Base-by-base conservation (phyloP, 768 basidiomycete species). In the Mycena albidolilacea region DNA sequence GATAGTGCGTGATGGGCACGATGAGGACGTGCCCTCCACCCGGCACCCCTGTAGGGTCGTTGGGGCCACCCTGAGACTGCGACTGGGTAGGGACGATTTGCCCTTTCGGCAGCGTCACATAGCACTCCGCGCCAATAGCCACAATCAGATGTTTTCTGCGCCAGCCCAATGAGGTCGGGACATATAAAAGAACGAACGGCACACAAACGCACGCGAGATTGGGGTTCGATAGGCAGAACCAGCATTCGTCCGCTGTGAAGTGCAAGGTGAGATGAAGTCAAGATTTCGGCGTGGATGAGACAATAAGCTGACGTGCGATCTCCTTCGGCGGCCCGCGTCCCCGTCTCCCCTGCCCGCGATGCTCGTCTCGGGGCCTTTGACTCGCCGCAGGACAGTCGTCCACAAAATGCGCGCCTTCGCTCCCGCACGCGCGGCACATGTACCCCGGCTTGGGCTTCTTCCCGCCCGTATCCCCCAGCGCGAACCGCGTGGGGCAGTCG, bases 141-240 rank as follows among this genome's bases (percentile, higher is more conserved):
- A 97, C 95, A 74, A 99, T 97, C 74, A 99, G 90, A 78, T 99
- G 95, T 84, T 99, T 99, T 55, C 41, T 64, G 62, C 3, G 19
- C n/a, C 41, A 65, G 50, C 41, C 30, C 21, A 66, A 46, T 68
- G 37, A 63, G 30, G 52, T 48, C 21, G 3, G 3, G 43, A 23
- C 7, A 21, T 43, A 44, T 17, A 8, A 6, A 48, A 5, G 23
- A 23, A 55, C 30, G 41, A 38, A 48, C n/a, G 38, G 38, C 14
- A 9, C 12, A 41, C 2, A 17, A 67, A 87, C 93, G 74, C 79
- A 95, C 92, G 95, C 93, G 48, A 99, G 86, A 76, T 90, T 92
- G 0, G 97, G 97, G 79, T 98, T 98, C 52, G 96, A 97, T 65
- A 99, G 82, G 81, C 98, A 99, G 85, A 99, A 99, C 97, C 97